Conservation (phyloP, 73 alveolate species). For the Tetrahymena thermophila region DNA sequence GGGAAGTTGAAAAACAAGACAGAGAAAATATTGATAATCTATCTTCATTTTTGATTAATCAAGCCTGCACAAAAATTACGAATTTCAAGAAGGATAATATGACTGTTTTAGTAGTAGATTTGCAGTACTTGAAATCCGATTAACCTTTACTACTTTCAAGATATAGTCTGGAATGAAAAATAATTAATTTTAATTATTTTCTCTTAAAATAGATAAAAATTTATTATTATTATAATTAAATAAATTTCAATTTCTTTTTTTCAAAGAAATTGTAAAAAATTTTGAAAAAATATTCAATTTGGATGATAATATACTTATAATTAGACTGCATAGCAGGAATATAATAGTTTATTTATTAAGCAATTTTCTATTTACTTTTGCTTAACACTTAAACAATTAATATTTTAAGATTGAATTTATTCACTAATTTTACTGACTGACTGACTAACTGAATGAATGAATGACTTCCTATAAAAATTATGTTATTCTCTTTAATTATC, state of each 20-base stretch:
- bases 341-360: not conserved
- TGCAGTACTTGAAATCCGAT: not conserved
- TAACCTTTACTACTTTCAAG: not conserved
- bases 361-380: not conserved
- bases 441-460: not conserved
- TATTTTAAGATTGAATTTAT: not conserved
- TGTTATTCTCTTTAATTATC: not conserved
- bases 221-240: too few relatives aligned
- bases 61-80: conserved; percentile 9
- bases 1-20: not conserved
- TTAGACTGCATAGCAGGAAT: too few relatives aligned
- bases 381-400: not conserved
- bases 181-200: not conserved
- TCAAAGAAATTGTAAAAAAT: not conserved
- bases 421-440: not conserved
- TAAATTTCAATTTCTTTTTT: not conserved
- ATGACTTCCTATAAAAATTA: too few relatives aligned
- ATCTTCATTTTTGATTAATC: conserved; percentile 4
- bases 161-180: not conserved
- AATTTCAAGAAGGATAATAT: conserved; percentile 29
- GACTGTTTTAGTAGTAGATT: conserved; percentile 18
- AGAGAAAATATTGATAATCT: not conserved
- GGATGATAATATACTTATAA: too few relatives aligned
- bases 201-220: not conserved
- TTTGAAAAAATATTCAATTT: not conserved